These are phyloP conservation scores for Phytopythium helicoides DNA, from an alignment of 352 stramenopile species.

Conservation along the genomic window DNA sequence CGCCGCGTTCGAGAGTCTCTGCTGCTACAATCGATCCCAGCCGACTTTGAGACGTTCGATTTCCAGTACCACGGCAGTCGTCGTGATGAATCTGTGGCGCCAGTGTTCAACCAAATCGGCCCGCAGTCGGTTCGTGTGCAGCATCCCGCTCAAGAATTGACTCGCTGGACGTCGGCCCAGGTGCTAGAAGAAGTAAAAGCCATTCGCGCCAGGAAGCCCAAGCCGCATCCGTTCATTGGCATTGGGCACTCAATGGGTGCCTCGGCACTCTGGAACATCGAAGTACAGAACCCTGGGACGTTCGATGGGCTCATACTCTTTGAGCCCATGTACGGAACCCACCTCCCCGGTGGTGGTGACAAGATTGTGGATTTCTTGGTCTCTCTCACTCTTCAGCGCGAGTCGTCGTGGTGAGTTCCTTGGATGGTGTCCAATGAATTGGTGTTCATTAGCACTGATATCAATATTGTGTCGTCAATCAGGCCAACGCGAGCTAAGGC, in stretches of 20 bases:
- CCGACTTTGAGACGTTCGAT: slow-evolving; percentile 32
- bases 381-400: slow-evolving; percentile 18
- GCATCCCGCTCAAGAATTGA: slow-evolving; percentile 29
- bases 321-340: slow-evolving; percentile 29
- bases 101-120: slow-evolving; percentile 22
- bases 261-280: slow-evolving; percentile 34
- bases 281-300: slow-evolving; percentile 33
- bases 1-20: slow-evolving; percentile 21
- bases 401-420: slow-evolving; percentile 18
- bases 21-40: slow-evolving; percentile 14
- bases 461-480: no score
- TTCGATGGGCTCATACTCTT: slow-evolving; percentile 38
- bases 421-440: no score
- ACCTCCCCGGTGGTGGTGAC: slow-evolving; percentile 16
- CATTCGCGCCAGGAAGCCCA: slow-evolving; percentile 8
- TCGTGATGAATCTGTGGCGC: slow-evolving; percentile 24
- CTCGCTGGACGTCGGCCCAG: slow-evolving; percentile 13
- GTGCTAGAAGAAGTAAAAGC: slow-evolving; percentile 10
- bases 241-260: slow-evolving; percentile 57
- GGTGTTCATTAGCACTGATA: no score
- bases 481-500: slow-evolving; percentile 26
- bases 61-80: slow-evolving; percentile 38
- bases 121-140: slow-evolving; percentile 25
- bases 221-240: slow-evolving; percentile 27
- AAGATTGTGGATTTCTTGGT: slow-evolving; percentile 20